Conservation (phyloP, 2,329 filamentous ascomycete genomes). For the Mycosphaerella sp. region DNA sequence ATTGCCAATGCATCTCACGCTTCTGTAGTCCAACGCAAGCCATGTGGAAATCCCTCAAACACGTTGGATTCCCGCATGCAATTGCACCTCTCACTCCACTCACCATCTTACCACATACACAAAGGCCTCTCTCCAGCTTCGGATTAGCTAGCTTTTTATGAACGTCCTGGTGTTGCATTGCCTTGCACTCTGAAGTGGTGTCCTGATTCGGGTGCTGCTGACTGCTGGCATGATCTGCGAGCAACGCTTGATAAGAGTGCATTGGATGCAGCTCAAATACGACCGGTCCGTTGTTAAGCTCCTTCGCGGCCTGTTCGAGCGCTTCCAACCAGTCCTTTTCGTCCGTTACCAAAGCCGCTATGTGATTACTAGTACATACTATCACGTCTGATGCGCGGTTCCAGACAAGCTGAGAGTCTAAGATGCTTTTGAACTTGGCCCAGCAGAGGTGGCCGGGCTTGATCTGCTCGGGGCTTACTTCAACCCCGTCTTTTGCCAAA, state of each 20-base stretch:
- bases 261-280: slow-evolving; percentile 13
- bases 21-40: slow-evolving; percentile 15
- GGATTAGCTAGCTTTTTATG: background rate
- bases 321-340: slow-evolving; percentile 9
- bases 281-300: slow-evolving; percentile 1
- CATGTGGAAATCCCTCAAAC: slow-evolving; percentile 18
- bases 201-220: background rate
- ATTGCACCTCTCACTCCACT: slow-evolving; percentile 12
- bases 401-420: slow-evolving; percentile 11
- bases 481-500: slow-evolving; percentile 2
- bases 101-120: slow-evolving; percentile 16
- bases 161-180: background rate
- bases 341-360: slow-evolving; percentile 8
- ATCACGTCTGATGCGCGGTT: slow-evolving; percentile 10
- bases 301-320: slow-evolving; percentile 4
- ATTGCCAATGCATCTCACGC: slow-evolving; percentile 17
- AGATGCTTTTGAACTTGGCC: slow-evolving; percentile 7
- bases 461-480: slow-evolving; percentile 8
- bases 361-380: slow-evolving; percentile 11
- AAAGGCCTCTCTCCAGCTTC: slow-evolving; percentile 1
- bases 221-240: background rate
- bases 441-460: slow-evolving; percentile 15
- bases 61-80: slow-evolving; percentile 16
- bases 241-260: slow-evolving; percentile 5
- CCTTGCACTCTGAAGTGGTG: background rate